These are phyloP conservation scores for Phytophthora lateralis DNA, from an alignment of 352 stramenopile genomes.

Conservation along the genomic window DNA sequence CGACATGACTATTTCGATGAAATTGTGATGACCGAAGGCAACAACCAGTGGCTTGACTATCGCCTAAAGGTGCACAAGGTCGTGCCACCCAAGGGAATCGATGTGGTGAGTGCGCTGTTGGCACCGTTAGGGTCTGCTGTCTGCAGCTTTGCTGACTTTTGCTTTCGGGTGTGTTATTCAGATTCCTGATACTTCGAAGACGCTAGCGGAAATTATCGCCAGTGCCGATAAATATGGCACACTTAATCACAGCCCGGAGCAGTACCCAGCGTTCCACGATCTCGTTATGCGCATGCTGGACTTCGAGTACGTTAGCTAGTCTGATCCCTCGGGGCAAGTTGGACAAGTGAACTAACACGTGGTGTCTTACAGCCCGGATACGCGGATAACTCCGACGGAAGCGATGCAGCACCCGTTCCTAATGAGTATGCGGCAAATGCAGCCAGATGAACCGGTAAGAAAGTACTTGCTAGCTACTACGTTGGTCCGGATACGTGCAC, in stretches of 20 bases:
- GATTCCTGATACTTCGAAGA: slow-evolving; percentile 46
- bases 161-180: slow-evolving; percentile 17
- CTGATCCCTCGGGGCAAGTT: background rate
- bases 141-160: slow-evolving; percentile 10
- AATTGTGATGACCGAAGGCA: slow-evolving; percentile 57
- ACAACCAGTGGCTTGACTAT: slow-evolving; percentile 65
- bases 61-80: slow-evolving; percentile 70
- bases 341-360: background rate
- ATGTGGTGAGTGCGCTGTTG: slow-evolving; percentile 36
- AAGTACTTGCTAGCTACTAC: background rate
- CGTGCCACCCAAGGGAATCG: slow-evolving; percentile 35
- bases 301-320: slow-evolving; percentile 82
- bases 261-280: slow-evolving; percentile 95
- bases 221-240: slow-evolving; percentile 48
- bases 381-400: slow-evolving; percentile 92
- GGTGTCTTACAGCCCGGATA: slow-evolving; percentile 56
- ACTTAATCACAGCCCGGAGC: slow-evolving; percentile 70
- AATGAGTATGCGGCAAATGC: slow-evolving; percentile 41
- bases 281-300: slow-evolving; percentile 95
- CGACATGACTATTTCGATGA: slow-evolving; percentile 94
- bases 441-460: slow-evolving; percentile 36
- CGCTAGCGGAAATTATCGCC: slow-evolving; percentile 64
- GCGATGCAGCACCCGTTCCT: slow-evolving; percentile 96
- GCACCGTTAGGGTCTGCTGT: background rate
- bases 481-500: background rate